These are phyloP conservation scores for Rhytidiadelphus loreus DNA, from an alignment of 225 moss, liverwort and hornwort genomes.

Conservation along the genomic window DNA sequence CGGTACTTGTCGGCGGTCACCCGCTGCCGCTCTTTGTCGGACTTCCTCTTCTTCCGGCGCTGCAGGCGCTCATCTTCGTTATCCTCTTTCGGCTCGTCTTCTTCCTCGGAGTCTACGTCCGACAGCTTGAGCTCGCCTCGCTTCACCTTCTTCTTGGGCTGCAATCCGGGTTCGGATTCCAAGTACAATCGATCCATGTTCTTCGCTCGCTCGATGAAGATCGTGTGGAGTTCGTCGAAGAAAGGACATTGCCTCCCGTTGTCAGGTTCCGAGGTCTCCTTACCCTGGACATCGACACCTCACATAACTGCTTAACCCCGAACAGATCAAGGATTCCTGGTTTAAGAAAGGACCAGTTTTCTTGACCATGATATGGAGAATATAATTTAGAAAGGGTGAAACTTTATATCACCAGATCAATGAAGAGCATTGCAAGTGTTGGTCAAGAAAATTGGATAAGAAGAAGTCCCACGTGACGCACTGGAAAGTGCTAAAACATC, in stretches of 20 bases:
- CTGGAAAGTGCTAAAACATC: background rate
- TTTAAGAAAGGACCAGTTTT: background rate
- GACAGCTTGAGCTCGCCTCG: constrained; percentile 72
- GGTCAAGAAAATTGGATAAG: background rate
- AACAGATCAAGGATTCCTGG: background rate
- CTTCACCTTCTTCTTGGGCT: constrained; percentile 80
- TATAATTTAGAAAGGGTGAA: background rate
- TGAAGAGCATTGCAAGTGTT: background rate
- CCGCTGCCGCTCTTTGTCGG: constrained; percentile 90
- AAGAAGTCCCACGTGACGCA: background rate
- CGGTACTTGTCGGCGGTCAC: constrained; percentile 90
- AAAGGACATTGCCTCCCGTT: constrained; percentile 95
- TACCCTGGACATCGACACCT: constrained; percentile 49
- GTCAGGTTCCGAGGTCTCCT: constrained; percentile 93
- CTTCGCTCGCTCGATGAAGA: constrained; percentile 91
- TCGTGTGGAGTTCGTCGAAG: constrained; percentile 86
- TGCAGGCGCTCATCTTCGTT: constrained; percentile 80
- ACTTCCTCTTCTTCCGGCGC: constrained; percentile 82
- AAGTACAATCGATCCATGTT: constrained; percentile 89
- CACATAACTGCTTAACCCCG: background rate
- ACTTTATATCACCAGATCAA: background rate
- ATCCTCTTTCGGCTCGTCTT: constrained; percentile 70
- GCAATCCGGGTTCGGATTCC: constrained; percentile 80
- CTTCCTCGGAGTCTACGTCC: constrained; percentile 88
- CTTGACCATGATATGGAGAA: background rate